phyloP scores from a whole-genome alignment of 2,329 filamentous ascomycete species.

The Cordyceps militaris region DNA sequence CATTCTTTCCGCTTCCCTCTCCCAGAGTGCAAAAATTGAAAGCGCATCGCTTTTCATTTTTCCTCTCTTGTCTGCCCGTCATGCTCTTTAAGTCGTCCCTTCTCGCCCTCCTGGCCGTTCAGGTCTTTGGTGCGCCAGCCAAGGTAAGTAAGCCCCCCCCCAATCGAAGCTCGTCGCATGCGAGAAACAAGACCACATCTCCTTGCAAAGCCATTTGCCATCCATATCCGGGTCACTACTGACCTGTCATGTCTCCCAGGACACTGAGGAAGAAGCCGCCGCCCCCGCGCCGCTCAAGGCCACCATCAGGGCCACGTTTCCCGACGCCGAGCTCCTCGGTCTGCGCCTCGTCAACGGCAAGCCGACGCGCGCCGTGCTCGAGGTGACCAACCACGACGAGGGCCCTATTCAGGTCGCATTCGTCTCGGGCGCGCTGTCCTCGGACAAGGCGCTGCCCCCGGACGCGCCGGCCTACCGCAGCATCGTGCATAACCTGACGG shows the following conservation, averaged over 20 bases:
- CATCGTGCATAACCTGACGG: slow-evolving; percentile 79
- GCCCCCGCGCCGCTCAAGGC: slow-evolving; percentile 44
- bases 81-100: slow-evolving; percentile 74
- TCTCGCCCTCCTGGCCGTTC: slow-evolving; percentile 64
- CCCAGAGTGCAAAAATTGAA: not conserved
- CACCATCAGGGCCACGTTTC: slow-evolving; percentile 56
- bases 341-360: slow-evolving; percentile 93
- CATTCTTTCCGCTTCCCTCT: slow-evolving; percentile 12
- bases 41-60: not conserved
- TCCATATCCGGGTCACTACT: too few relatives aligned
- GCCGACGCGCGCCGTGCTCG: slow-evolving; percentile 73
- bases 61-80: slow-evolving; percentile 11
- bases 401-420: slow-evolving; percentile 67
- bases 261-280: slow-evolving; percentile 15
- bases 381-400: slow-evolving; percentile 78
- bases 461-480: slow-evolving; percentile 37
- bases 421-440: slow-evolving; percentile 66
- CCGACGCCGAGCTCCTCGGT: slow-evolving; percentile 77
- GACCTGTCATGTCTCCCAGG: not conserved
- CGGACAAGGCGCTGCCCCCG: slow-evolving; percentile 44
- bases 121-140: slow-evolving; percentile 57
- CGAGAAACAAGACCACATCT: not conserved
- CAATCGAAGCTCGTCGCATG: not conserved
- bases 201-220: too few relatives aligned
- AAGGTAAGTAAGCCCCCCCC: slow-evolving; percentile 42